Evolutionary conservation across 257 asterid genomes (phyloP).

Genomic region (Jacaranda mimosifolia): DNA sequence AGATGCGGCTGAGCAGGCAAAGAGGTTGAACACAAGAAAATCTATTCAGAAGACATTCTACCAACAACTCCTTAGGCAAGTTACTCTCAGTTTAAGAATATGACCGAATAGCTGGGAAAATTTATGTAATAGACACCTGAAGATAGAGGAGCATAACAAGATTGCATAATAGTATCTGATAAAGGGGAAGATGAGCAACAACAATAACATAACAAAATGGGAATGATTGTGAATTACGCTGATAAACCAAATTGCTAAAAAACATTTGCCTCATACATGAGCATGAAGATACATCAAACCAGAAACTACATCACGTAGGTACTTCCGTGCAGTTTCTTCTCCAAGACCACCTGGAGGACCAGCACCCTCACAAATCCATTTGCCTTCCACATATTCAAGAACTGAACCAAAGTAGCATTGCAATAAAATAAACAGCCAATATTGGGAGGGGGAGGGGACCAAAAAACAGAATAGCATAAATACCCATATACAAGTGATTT

Average conservation of each 20-base stretch:
- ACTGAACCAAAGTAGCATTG: constrained; percentile 56
- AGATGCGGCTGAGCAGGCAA: too few relatives aligned
- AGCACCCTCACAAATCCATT: constrained; percentile 89
- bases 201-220: not conserved
- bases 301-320: constrained; percentile 85
- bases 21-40: too few relatives aligned
- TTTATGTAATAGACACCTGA: too few relatives aligned
- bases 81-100: too few relatives aligned
- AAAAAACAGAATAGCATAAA: constrained; percentile 38
- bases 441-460: constrained; percentile 23
- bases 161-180: too few relatives aligned
- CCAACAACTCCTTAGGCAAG: too few relatives aligned
- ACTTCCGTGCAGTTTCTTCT: constrained; percentile 73
- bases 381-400: constrained; percentile 95
- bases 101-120: too few relatives aligned
- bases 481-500: constrained; percentile 98
- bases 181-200: not conserved
- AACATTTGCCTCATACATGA: constrained; percentile 67
- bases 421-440: constrained; percentile 32
- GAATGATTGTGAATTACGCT: not conserved
- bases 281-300: constrained; percentile 98
- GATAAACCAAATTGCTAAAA: constrained; percentile 25
- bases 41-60: too few relatives aligned
- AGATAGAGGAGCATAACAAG: too few relatives aligned
- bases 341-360: constrained; percentile 81